A percentile compares a stretch with the other conserved stretches of the same genome.
These are phyloP conservation scores for Cyberlindnera americana DNA, from an alignment of 805 yeast species.

Conservation along the genomic window DNA sequence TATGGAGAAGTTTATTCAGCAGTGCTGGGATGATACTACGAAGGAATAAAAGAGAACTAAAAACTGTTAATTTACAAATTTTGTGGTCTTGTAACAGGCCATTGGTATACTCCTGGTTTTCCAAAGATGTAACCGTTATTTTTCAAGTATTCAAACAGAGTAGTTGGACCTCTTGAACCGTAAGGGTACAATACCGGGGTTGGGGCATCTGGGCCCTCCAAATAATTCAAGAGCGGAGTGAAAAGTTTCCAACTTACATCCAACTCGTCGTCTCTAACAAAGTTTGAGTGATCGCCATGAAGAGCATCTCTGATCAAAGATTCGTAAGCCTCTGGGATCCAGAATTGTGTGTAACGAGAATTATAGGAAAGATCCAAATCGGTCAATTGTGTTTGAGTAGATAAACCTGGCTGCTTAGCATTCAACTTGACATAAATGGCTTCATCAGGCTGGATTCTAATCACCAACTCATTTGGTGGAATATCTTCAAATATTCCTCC, in stretches of 20 bases:
- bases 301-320: constrained; percentile 88
- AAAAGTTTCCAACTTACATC: constrained; percentile 90
- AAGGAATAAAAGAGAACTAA: not conserved
- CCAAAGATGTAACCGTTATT: constrained; percentile 72
- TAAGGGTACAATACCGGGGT: constrained; percentile 69
- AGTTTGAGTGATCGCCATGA: constrained; percentile 92
- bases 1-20: constrained; percentile 81
- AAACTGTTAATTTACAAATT: constrained; percentile 9
- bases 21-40: constrained; percentile 35
- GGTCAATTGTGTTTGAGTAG: constrained; percentile 76
- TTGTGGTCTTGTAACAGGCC: constrained; percentile 76
- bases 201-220: constrained; percentile 72
- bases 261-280: constrained; percentile 96
- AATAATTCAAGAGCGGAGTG: constrained; percentile 81
- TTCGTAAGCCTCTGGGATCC: constrained; percentile 98
- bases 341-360: constrained; percentile 76
- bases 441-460: constrained; percentile 92
- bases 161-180: constrained; percentile 87
- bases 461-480: constrained; percentile 88
- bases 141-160: constrained; percentile 55
- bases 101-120: constrained; percentile 66
- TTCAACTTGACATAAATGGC: constrained; percentile 92
- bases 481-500: constrained; percentile 77
- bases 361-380: constrained; percentile 88
- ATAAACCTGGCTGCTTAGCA: constrained; percentile 89